Base-by-base conservation (phyloP, 495 filamentous ascomycete genomes). In the Tuber borchii region DNA sequence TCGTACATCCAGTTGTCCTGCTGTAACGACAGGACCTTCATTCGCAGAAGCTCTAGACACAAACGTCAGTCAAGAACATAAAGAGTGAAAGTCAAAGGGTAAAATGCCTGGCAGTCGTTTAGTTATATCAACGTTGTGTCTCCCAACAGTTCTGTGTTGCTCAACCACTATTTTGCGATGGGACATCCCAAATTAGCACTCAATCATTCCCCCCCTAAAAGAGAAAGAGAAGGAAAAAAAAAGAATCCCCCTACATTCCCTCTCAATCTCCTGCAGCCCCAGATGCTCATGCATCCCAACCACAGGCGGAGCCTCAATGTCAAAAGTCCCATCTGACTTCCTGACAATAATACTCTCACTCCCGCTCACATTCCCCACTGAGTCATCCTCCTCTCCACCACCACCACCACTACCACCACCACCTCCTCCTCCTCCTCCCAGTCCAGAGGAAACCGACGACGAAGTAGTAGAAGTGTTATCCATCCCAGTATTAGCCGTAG, bases 1-100 rank as follows among this genome's bases (percentile, higher is more conserved):
- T 96, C 93, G 83, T 90, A 96, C 88, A 97, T 94, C 94, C 94
- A 97, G 78, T 91, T 92, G 76, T 97, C 94, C 68, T 95, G 91
- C 37, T 91, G 87, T 74, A 97, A 82, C 6, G 90, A 88, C 6
- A 90, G 89, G 19, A 90, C 90, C 78, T 93, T 78, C 51, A 77
- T 48, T 43, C 37, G 34, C 26, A 74, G 85, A 78, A 86, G 82
- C 74, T 70, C 73, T 77, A 69, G 56, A 31, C 56, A 65, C 10
- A 26, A 17, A 46, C 74, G 43, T 70, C 69, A 40, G 70, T 7
- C 7, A 44, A 37, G 43, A 19, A 20, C 46, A 48, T 40, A 17
- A 26, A 14, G 5, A 19, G 22, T 22, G 34, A 40, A 48, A 48
- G 56, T 17, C 48, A 3, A 17, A 43, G 75, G 71, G 76, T 74